Base-by-base conservation (phyloP, 257 asterid species). In the Petunia secreta region DNA sequence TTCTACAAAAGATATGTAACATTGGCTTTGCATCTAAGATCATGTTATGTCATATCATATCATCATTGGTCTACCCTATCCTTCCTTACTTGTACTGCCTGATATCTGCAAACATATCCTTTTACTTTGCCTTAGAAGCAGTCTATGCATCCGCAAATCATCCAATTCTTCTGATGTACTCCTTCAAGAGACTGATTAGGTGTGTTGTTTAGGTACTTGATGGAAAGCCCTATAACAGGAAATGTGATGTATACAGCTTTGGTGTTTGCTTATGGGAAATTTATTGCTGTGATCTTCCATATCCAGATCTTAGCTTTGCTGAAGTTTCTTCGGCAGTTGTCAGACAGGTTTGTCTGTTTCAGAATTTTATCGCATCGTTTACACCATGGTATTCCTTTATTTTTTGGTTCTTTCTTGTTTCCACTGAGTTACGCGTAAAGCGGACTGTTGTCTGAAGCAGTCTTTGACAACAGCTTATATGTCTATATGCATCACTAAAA, bases 181-280 rank as follows among this genome's bases (percentile, higher is more conserved):
- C 4, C 69, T 37, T 63, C 10, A 37, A 37, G 46, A 63, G 15
- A 63, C 68, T 63, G 37, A 4, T 4, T 10, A n/a, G 44, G 68
- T 63, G 11, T 6, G 53, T 15, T 83, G 2, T 77, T 69, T 81
- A 93, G 98, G 98, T 94, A 63, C 92, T 94, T n/a, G 97, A 92
- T 94, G 25, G 25, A 25, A 25, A 25, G 25, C 25, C 25, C 25
- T 25, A 25, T 25, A 25, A 25, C 25, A 25, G 25, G 25, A 25
- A 25, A 25, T 25, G 25, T 25, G 25, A 25, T 25, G 25, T 25
- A 25, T 25, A 94, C 78, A 94, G 98, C 82, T 94, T 94, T 43
- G 97, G 98, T 5, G 57, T 94, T 52, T 94, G 98, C 88, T 82
- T 94, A 52, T 92, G 97, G 98, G 98, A 94, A 83, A 94, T 87